These are phyloP conservation scores for Cordyceps javanica DNA, from an alignment of 2,329 filamentous ascomycete genomes.

Conservation along the genomic window DNA sequence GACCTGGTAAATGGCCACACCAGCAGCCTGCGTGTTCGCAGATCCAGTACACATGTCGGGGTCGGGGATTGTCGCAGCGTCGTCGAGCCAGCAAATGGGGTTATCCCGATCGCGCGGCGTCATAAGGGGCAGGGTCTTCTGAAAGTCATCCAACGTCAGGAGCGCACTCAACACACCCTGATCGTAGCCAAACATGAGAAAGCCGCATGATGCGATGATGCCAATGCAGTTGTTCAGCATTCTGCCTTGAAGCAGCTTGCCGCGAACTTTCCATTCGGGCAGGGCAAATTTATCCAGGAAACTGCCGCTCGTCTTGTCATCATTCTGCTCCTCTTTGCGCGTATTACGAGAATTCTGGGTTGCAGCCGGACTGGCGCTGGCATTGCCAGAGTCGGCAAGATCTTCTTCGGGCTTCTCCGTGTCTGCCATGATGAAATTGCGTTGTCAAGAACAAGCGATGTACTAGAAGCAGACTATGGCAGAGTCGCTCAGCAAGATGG, in stretches of 20 bases:
- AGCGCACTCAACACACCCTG: conserved; percentile 24
- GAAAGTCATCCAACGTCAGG: conserved; percentile 23
- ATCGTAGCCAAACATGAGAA: conserved; percentile 21
- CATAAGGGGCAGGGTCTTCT: conserved; percentile 21
- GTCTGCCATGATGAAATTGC: background rate
- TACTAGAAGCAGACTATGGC: no score
- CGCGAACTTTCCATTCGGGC: conserved; percentile 16
- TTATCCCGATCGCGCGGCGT: conserved; percentile 22
- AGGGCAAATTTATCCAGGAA: conserved; percentile 19
- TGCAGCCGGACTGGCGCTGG: background rate
- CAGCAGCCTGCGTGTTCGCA: conserved; percentile 24
- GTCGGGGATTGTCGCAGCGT: conserved; percentile 15
- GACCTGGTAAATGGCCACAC: conserved; percentile 23
- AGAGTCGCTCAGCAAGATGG: background rate
- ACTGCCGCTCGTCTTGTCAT: background rate
- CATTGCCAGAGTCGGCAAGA: background rate
- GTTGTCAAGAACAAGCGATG: background rate
- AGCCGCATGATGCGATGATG: conserved; percentile 7
- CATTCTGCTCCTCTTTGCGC: background rate
- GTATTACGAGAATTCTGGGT: background rate
- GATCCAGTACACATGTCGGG: conserved; percentile 20
- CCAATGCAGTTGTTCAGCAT: conserved; percentile 6
- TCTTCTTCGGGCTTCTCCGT: background rate
- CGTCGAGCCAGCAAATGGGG: conserved; percentile 20
- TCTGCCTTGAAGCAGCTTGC: conserved; percentile 1